Base-by-base conservation (phyloP, 768 basidiomycete genomes). In the Calvatia gigantea region DNA sequence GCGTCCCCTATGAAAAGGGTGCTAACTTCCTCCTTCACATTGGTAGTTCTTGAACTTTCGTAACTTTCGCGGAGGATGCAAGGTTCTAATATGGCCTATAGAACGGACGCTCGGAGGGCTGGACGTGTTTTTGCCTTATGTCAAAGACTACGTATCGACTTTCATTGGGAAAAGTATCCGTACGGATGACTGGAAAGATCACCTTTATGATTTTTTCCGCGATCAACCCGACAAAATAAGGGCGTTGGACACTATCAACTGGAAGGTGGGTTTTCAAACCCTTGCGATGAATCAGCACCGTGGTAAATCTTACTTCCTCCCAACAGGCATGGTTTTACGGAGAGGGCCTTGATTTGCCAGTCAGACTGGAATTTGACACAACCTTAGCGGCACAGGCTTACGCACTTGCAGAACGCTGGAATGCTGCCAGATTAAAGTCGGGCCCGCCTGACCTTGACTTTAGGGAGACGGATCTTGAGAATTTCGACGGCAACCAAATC, bases 1-100 rank as follows among this genome's bases (percentile, higher is more conserved):
- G 75, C 48, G 76, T 97, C 42, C 89, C 94, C 1, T 96, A 96
- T 61, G 89, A 90, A 67, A 91, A 95, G 70, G 95, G 95, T 23
- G 80, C 91, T 6, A 96, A 94, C 67, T 84, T 98, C 62, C 73
- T 98, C 14, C 79, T 95, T 15, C 79, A 91, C 66, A 78, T 98
- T 19, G 94, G 89, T 89, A 52, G 52, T 77, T 62, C 25, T 6
- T 49, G 12, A 21, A 4, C 19, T 41, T 19, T 43, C 7, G 19
- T 39, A 29, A 7, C 8, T 14, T 33, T n/a, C 19, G 5, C 14
- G 42, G 6, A 45, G 11, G 14, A 32, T 31, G 35, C 19, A 14
- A 21, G 38, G 15, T 35, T 8, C 49, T 47, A 38, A 47, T 11
- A 38, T 9, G 5, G n/a, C 23, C 19, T 37, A 6, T 60, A 85